A percentile compares a stretch with the other conserved stretches of the same genome.
phyloP scores from a whole-genome alignment of 2,329 filamentous ascomycete genomes.

The Aspergillus sp. region DNA sequence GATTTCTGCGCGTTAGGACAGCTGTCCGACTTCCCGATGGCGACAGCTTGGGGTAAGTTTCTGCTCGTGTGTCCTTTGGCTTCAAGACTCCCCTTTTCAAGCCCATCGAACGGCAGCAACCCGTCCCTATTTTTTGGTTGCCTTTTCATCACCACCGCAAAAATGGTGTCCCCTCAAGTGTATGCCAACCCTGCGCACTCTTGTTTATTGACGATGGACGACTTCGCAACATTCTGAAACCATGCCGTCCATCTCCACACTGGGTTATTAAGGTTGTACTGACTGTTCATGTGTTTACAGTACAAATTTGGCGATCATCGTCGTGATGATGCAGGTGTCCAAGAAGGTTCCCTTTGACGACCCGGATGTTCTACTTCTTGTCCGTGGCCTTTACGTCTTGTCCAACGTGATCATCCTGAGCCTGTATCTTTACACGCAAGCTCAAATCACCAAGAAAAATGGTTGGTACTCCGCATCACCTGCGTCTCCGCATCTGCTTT shows the following conservation, averaged over 20 bases:
- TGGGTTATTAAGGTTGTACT: constrained; percentile 5
- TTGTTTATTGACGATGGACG: not conserved
- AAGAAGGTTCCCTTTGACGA: constrained; percentile 96
- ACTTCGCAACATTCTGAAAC: not conserved
- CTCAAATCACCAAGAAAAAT: constrained; percentile 92
- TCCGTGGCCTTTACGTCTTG: constrained; percentile 64
- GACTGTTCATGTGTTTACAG: constrained; percentile 48
- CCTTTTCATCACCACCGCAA: constrained; percentile 31
- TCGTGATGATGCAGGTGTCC: constrained; percentile 97
- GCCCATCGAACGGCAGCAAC: constrained; percentile 8
- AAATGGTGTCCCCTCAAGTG: constrained; percentile 69
- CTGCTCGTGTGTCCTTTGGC: constrained; percentile 17
- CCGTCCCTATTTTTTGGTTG: constrained; percentile 18
- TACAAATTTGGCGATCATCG: constrained; percentile 90
- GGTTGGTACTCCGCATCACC: constrained; percentile 56
- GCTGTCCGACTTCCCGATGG: constrained; percentile 25
- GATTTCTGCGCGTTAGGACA: constrained; percentile 22
- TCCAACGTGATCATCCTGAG: constrained; percentile 80
- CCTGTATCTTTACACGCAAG: constrained; percentile 83
- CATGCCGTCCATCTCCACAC: not conserved
- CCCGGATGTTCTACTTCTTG: constrained; percentile 65
- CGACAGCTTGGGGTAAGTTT: constrained; percentile 18
- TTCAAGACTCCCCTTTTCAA: constrained; percentile 9
- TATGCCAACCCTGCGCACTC: constrained; percentile 40
- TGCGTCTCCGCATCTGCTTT: not conserved